Conservation (phyloP, 495 filamentous ascomycete species). For the Xylaria grammica region DNA sequence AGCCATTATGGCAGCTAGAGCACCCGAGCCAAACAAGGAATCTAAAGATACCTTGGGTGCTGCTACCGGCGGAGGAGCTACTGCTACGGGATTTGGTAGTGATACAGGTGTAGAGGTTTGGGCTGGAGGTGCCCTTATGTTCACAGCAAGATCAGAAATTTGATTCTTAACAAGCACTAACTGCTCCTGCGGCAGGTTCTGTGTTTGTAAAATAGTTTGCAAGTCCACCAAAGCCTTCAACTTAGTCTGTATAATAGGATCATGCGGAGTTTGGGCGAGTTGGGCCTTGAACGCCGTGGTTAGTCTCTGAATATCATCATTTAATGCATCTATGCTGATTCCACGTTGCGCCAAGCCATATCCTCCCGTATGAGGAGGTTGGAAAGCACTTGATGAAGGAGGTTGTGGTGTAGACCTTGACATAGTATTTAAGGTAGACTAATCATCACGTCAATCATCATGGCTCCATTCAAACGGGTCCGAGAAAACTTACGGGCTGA, state of each 20-base stretch:
- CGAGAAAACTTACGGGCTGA: conserved; percentile 31
- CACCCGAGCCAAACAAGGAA: conserved; percentile 57
- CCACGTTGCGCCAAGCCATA: conserved; percentile 46
- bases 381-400: conserved; percentile 35
- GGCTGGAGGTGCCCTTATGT: conserved; percentile 48
- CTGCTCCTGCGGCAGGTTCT: conserved; percentile 79
- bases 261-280: conserved; percentile 73
- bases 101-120: conserved; percentile 40
- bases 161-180: conserved; percentile 79
- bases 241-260: conserved; percentile 73
- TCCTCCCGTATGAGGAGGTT: conserved; percentile 37
- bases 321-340: conserved; percentile 73
- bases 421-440: conserved; percentile 32
- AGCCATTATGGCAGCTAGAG: conserved; percentile 56
- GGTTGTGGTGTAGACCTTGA: conserved; percentile 45
- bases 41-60: conserved; percentile 51
- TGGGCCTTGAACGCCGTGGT: conserved; percentile 72
- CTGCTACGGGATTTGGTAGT: conserved; percentile 37
- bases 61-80: conserved; percentile 41
- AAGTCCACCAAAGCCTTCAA: conserved; percentile 87
- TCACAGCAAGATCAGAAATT: conserved; percentile 71
- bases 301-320: conserved; percentile 78
- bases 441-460: conserved; percentile 23
- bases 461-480: neutral
- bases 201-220: conserved; percentile 76